A percentile compares a stretch with the other conserved stretches of the same genome.
These are phyloP conservation scores for Auricularia sp. DNA, from an alignment of 768 basidiomycete genomes.

Conservation along the genomic window DNA sequence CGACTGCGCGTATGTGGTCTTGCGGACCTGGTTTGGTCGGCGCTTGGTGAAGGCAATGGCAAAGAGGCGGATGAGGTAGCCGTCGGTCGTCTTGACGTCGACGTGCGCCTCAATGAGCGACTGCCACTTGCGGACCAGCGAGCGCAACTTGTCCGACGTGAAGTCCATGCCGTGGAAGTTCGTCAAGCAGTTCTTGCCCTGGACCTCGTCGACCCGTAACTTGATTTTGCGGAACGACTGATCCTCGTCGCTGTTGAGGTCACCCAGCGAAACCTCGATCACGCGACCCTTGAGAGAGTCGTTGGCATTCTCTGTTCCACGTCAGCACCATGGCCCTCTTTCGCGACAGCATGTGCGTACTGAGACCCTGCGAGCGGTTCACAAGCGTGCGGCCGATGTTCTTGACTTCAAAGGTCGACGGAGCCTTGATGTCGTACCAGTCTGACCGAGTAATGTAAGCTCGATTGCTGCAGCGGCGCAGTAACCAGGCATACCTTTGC, in stretches of 20 bases:
- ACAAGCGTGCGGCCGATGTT: constrained; percentile 98
- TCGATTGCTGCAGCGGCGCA: background rate
- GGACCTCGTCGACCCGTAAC: constrained; percentile 89
- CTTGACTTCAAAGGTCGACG: constrained; percentile 91
- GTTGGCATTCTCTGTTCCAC: constrained; percentile 80
- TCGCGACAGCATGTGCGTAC: constrained; percentile 40
- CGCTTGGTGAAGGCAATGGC: constrained; percentile 99
- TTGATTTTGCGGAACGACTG: constrained; percentile 99
- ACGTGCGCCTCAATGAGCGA: constrained; percentile 97
- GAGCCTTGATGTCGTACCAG: constrained; percentile 99
- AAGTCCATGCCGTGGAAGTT: constrained; percentile 99
- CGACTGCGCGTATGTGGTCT: constrained; percentile 97
- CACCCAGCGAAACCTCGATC: constrained; percentile 89
- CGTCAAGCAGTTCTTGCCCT: constrained; percentile 98
- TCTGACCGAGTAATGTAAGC: constrained; percentile 35
- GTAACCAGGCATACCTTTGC: constrained; percentile 64
- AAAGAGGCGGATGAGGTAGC: constrained; percentile 97
- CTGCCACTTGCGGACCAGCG: constrained; percentile 99
- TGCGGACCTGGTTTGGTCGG: constrained; percentile 90
- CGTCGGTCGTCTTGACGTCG: constrained; percentile 98
- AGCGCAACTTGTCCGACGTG: constrained; percentile 98
- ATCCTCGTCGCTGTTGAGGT: constrained; percentile 99
- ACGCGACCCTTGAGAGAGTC: constrained; percentile 97
- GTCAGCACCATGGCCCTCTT: constrained; percentile 1
- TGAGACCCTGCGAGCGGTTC: constrained; percentile 96